These are phyloP conservation scores for Sambucus nigra DNA, from an alignment of 129 eudicot genomes.

Conservation along the genomic window DNA sequence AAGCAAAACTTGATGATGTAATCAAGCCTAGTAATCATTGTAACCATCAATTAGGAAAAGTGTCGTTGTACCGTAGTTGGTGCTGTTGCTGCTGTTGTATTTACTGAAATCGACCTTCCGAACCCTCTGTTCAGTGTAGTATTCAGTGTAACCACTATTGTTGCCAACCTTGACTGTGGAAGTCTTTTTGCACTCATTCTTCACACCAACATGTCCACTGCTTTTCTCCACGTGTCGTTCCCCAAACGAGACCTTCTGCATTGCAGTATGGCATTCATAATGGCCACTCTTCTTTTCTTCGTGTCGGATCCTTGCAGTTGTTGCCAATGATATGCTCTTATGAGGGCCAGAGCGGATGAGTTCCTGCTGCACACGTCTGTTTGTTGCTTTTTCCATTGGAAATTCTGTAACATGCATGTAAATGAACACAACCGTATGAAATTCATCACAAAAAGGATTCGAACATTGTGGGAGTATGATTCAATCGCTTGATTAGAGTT, in stretches of 20 bases:
- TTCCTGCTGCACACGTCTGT: background rate
- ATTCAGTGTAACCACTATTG: conserved; percentile 31
- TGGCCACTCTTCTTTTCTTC: conserved; percentile 23
- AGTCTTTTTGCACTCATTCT: conserved; percentile 12
- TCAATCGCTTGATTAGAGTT: background rate
- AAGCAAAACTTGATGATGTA: no score
- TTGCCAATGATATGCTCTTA: background rate
- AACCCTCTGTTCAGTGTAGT: conserved; percentile 17
- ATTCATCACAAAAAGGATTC: no score
- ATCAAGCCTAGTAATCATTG: no score
- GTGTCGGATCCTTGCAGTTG: conserved; percentile 13
- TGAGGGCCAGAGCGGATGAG: conserved; percentile 4
- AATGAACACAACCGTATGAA: no score
- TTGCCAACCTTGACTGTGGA: conserved; percentile 23
- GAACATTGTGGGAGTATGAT: background rate
- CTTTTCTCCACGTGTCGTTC: conserved; percentile 18
- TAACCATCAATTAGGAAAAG: no score
- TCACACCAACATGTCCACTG: conserved; percentile 10
- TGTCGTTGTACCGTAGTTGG: background rate
- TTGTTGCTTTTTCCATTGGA: conserved; percentile 10
- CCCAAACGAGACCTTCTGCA: conserved; percentile 17
- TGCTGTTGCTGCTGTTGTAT: background rate
- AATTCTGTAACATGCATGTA: conserved; percentile 5
- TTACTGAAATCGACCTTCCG: conserved; percentile 14
- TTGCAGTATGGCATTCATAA: conserved; percentile 14